Evolutionary conservation across 148 eudicot species (phyloP).

Genomic region (Rhododendron simsii): DNA sequence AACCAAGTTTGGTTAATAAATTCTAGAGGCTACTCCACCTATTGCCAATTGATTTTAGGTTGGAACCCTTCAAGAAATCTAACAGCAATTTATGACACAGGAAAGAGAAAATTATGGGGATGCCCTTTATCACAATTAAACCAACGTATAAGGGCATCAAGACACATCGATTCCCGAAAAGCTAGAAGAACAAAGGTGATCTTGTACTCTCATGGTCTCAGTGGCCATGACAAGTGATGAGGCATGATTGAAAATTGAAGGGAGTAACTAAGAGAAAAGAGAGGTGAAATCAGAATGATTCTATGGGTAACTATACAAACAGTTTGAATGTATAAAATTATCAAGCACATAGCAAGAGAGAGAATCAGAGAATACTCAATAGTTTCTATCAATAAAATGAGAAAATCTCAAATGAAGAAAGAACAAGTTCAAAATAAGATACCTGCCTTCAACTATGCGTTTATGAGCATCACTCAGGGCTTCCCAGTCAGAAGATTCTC

Average conservation of each 20-base stretch:
- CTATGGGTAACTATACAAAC: no score
- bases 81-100: not conserved
- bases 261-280: not conserved
- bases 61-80: no score
- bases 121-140: not conserved
- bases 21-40: no score
- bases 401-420: not conserved
- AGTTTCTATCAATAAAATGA: not conserved
- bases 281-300: not conserved
- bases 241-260: not conserved
- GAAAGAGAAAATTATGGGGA: not conserved
- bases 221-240: not conserved
- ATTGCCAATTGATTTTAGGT: no score
- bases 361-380: not conserved
- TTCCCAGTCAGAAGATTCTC: slow-evolving; percentile 76
- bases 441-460: slow-evolving; percentile 89
- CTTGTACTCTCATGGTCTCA: not conserved
- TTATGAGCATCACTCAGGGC: slow-evolving; percentile 67
- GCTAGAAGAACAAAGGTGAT: not conserved
- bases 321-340: not conserved
- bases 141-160: not conserved
- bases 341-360: not conserved
- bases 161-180: not conserved
- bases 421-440: not conserved
- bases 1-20: no score